Evolutionary conservation across 1,284 basidiomycete species (phyloP), one percentile per base, ranked within the genome.

Genomic region (Fomitopsis schrenkii): DNA sequence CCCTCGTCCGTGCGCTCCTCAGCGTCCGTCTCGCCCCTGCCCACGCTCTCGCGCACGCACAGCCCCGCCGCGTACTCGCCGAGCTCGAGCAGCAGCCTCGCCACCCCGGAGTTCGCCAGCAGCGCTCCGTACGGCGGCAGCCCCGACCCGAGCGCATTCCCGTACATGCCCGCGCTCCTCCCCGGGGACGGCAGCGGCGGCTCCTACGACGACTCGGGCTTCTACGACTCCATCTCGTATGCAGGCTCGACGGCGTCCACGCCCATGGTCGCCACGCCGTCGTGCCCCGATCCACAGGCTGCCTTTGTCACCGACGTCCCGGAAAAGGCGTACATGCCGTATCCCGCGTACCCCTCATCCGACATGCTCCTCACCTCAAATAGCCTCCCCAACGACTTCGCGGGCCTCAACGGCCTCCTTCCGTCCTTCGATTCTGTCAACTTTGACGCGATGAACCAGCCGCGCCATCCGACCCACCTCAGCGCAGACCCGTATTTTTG

Each of bases 211-310:
- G 44, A 42, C 17, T 19, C 42, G 19, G 45, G 28, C 42, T 58
- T 45, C 33, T 58, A 46, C 45, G 56, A 58, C 56, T 19, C 35
- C 14, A 38, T 28, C 44, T 45, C 56, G 19, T 45, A 36, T 33
- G 17, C 56, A 7, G 38, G 52, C 7, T 54, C 52, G 10, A 38
- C 57, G 26, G 45, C 45, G 8, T 58, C 57, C 8, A 50, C 57
- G 30, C 57, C 57, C 33, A 41, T 52, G 45, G 26, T 53, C 19
- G 12, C 57, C 26, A 59, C 57, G 45, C 57, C 57, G 19, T 54
- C 52, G 17, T 54, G 35, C 14, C 35, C 33, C n/a, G 52, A 38
- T 12, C 35, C 35, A 17, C 19, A 33, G 7, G 33, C 57, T 5
- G n/a, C 35, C 12, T 44, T 42, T 30, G 52, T 14, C 12, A 17